Base-by-base conservation (phyloP, 164 flowering plant genomes). In the Hamamelis virginiana region DNA sequence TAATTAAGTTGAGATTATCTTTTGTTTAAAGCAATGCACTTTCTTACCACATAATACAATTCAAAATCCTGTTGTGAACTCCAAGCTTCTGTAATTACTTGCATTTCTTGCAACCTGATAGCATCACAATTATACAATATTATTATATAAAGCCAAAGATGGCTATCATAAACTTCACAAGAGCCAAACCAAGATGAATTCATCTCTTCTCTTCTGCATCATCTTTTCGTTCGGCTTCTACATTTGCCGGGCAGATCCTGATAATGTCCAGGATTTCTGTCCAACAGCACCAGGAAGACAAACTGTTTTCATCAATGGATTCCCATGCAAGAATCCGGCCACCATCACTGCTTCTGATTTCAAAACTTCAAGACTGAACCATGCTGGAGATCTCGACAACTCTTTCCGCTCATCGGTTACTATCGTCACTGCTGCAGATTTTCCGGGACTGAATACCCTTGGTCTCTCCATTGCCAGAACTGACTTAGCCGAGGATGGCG, bases 361-460 rank as follows among this genome's bases (percentile, higher is more conserved):
- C 85, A 82, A 81, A 69, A 59, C 79, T 26, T 44, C 78, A 1
- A 23, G 57, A 13, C 66, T 84, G 62, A 77, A 19, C 45, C 64
- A 60, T 0, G 19, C 66, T 0, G 90, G 87, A 1, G 66, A 75
- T 50, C 81, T 81, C 0, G 78, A 78, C 23, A 77, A 79, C 56
- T 70, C 76, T 15, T 38, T n/a, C 18, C 67, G 71, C 0, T 81
- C 87, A 0, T 52, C 85, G 0, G 27, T 57, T 38, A 79, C 13
- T 23, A 59, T 85, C 6, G 74, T 72, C 50, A 80, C 87, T 2
- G 87, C 91, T 0, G 66, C 65, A 1, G 84, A 79, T 8, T 85
- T 83, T 62, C 81, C 85, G 1, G 89, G 91, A 4, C 81, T 87
- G 14, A 87, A 87, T 75, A 85, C 89, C 0, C 81, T 87, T 0